Base-by-base conservation (phyloP, 2,329 filamentous ascomycete genomes). In the Sporothrix globosa region DNA sequence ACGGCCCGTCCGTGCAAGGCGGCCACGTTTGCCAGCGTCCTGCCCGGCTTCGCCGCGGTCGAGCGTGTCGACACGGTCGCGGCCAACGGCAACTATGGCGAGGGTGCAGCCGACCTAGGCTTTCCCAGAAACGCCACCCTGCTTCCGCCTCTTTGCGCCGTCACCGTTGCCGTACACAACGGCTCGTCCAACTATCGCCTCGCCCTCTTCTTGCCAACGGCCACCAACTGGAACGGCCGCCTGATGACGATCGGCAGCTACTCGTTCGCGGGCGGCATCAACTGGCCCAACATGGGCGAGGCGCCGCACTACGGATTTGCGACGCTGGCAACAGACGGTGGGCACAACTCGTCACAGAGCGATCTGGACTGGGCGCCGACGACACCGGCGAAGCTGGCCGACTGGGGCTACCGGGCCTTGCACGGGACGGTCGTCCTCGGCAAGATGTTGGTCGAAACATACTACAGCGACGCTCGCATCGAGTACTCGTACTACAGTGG, bases 401-500 rank as follows among this genome's bases (percentile, higher is more conserved):
- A 83, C 75, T 84, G 81, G 78, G 81, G 79, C 3, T 78, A 78
- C 72, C 77, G 81, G 17, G 80, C 82, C 9, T 77, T 82, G 73
- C 85, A 88, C 73, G 84, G 83, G 6, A 84, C 84, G 2, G 80
- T 85, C 0, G 80, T 81, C 0, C 74, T 84, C 2, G 82, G 82
- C 6, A 88, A 88, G 76, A 56, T 79, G 61, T 77, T 88, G 46
- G 81, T 82, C 2, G 75, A 80, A n/a, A 77, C 77, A 2, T 88
- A 85, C 77, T 88, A 88, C 73, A 74, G 77, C 14, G 74, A 77
- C 14, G 68, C 75, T 10, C 74, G 77, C 0, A 80, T 82, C 34
- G 77, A 80, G 14, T 85, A 83, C 75, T 84, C 82, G 6, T 88
- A 88, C 76, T 88, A 84, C 75, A 79, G 82, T 9, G 86, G 86